phyloP scores from a whole-genome alignment of 495 filamentous ascomycete species.

The Penicillium herquei region DNA sequence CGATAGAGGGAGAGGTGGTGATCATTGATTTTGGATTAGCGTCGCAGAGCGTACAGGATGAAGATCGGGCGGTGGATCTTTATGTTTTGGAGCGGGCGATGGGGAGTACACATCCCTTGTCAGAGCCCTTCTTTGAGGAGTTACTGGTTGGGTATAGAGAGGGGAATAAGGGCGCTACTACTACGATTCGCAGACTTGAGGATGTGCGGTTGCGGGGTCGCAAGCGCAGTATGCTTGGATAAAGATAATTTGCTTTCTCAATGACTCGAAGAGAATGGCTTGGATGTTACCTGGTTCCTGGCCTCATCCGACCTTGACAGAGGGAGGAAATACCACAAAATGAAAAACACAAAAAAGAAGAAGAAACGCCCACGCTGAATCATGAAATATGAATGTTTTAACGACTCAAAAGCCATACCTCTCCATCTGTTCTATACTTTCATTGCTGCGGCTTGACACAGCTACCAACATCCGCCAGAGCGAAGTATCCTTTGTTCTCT shows the following conservation, averaged over 20 bases:
- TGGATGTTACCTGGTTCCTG: not conserved
- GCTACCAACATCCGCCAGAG: conserved; percentile 65
- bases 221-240: conserved; percentile 97
- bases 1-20: conserved; percentile 69
- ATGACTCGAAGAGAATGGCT: not conserved
- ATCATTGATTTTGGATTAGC: conserved; percentile 96
- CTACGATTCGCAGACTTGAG: conserved; percentile 74
- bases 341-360: conserved; percentile 11
- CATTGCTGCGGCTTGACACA: conserved; percentile 33
- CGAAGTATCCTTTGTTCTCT: conserved; percentile 98
- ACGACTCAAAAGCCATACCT: not conserved
- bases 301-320: no score
- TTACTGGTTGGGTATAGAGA: conserved; percentile 61
- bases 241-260: conserved; percentile 14
- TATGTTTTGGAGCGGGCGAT: conserved; percentile 98
- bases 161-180: conserved; percentile 55
- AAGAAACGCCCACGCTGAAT: conserved; percentile 37
- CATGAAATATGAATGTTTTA: conserved; percentile 19
- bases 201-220: conserved; percentile 95
- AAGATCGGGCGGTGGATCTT: conserved; percentile 93
- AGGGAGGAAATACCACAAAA: not conserved
- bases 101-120: conserved; percentile 86
- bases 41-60: conserved; percentile 75
- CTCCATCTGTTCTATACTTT: not conserved
- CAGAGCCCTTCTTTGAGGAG: conserved; percentile 71